Evolutionary conservation across 2,329 filamentous ascomycete species (phyloP), one percentile per base, ranked within the genome.

Genomic region (Apiospora aurea): DNA sequence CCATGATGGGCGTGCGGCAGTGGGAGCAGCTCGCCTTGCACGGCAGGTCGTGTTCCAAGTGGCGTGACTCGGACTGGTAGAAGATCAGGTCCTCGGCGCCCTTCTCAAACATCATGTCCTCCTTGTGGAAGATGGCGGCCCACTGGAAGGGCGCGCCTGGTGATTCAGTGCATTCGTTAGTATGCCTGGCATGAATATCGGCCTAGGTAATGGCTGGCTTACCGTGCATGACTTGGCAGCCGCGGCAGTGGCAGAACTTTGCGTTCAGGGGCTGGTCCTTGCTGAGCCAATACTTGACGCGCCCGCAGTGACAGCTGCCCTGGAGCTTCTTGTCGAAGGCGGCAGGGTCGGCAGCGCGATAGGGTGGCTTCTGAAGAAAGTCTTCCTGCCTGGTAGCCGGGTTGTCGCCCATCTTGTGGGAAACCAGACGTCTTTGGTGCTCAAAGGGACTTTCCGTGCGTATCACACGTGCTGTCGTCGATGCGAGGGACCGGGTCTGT

Each of bases 111-210:
- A 90, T 89, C 77, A 95, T 86, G 77, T 94, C 92, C 0, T 87
- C 83, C 80, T 97, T 97, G 80, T 95, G 88, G 83, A 97, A 96
- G 75, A 97, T 95, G 49, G 94, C 93, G 0, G 94, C 94, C 94
- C 94, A 96, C 83, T 97, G 94, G 83, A 96, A 96, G 0, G 94
- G 94, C 2, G 94, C 93, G 72, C 93, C 90, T 92, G 71, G 41
- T n/a, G 34, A 3, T 41, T 16, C 34, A 3, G 2, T 26, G 24
- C 24, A 14, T 51, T 34, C 24, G 14, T n/a, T 34, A 34, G 14
- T n/a, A n/a, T n/a, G n/a, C n/a, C 4, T 69, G 21, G 46, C 8
- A 10, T 49, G 8, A n/a, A n/a, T 21, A 21, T 21, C 7, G 34
- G 4, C 7, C n/a, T n/a, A n/a, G 1, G 6, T 18, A 49, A 49